phyloP scores from a whole-genome alignment of 2,329 filamentous ascomycete genomes.

The Pezicula radicicola region DNA sequence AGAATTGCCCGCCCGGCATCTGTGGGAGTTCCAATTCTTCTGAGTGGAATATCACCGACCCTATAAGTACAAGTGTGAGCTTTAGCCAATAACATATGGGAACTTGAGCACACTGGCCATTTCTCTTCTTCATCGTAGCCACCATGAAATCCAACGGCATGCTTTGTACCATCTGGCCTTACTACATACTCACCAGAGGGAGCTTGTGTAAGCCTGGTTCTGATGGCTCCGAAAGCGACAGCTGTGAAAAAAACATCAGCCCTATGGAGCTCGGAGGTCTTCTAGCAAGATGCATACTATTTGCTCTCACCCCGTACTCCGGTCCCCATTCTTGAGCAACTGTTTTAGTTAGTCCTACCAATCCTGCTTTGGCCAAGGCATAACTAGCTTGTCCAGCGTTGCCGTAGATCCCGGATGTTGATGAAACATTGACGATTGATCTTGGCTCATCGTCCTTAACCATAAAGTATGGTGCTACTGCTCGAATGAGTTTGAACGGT shows the following conservation, averaged over 20 bases:
- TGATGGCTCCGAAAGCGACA: background rate
- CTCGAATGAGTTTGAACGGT: constrained; percentile 49
- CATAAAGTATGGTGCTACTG: constrained; percentile 48
- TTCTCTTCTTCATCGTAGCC: background rate
- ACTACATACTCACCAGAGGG: background rate
- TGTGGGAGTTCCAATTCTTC: background rate
- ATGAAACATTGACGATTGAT: constrained; percentile 50
- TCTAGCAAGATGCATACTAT: constrained; percentile 15
- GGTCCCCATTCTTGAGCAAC: constrained; percentile 51
- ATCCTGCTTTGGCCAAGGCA: constrained; percentile 47
- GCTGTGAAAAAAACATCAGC: background rate
- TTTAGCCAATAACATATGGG: background rate
- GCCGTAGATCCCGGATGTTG: constrained; percentile 47
- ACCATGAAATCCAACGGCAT: background rate
- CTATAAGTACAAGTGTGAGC: background rate
- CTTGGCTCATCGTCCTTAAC: constrained; percentile 46
- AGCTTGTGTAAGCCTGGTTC: background rate
- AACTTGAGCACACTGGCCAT: background rate
- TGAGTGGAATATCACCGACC: background rate
- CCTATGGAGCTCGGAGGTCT: background rate
- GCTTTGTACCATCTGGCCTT: background rate
- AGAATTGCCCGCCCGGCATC: background rate
- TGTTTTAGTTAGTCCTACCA: constrained; percentile 49
- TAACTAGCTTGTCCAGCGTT: constrained; percentile 53
- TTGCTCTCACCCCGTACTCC: constrained; percentile 40